Conservation (phyloP, 305 asterid genomes). For the Solanum hybrid region DNA sequence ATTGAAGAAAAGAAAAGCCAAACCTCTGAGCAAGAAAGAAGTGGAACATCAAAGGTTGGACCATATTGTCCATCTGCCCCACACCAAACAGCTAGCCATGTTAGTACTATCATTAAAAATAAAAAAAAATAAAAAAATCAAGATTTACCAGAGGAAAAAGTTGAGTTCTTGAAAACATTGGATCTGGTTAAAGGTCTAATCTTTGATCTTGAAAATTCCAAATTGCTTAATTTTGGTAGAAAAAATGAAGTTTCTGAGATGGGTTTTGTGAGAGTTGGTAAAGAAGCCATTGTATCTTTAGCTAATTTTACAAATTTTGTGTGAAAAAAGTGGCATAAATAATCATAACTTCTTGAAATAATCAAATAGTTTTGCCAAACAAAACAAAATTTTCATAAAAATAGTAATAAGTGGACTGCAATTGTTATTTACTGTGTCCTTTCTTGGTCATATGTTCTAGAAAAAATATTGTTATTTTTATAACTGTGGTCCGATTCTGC, state of each 20-base stretch:
- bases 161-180: conserved; percentile 27
- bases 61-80: conserved; percentile 30
- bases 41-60: conserved; percentile 38
- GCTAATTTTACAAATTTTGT: neutral
- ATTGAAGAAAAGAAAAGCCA: conserved; percentile 6
- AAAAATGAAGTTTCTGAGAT: conserved; percentile 22
- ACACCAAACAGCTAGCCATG: neutral
- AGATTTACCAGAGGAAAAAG: conserved; percentile 40
- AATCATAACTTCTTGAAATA: neutral
- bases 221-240: conserved; percentile 10
- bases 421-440: neutral
- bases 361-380: neutral
- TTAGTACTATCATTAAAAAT: neutral
- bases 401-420: neutral
- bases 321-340: neutral
- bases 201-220: conserved; percentile 28
- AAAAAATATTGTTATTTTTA: no score
- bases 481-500: accelerated
- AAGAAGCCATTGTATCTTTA: neutral
- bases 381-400: neutral
- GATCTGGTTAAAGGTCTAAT: conserved; percentile 6
- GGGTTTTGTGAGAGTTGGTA: neutral
- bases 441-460: neutral
- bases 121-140: neutral
- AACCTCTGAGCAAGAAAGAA: conserved; percentile 77